Conservation (phyloP, 164 flowering plant genomes). For the Tetracentron sinense region DNA sequence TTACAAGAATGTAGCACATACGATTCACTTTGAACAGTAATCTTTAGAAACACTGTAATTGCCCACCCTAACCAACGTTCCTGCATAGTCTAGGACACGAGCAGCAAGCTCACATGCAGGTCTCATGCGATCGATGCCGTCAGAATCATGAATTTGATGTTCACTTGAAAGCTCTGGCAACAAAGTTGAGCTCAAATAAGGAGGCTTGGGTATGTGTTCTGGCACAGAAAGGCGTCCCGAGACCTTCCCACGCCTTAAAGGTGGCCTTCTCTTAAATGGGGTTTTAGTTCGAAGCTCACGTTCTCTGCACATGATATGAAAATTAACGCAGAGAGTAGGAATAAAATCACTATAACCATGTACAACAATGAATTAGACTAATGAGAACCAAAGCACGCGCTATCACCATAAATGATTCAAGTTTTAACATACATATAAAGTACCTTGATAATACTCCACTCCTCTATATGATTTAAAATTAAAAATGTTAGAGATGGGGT, state of each 20-base stretch:
- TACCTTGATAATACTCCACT: too few species aligned
- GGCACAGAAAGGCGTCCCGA: constrained; percentile 75
- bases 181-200: constrained; percentile 51
- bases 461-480: too few species aligned
- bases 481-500: too few species aligned
- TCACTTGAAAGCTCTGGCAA: constrained; percentile 71
- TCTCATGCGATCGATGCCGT: constrained; percentile 74
- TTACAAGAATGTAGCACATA: too few species aligned
- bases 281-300: constrained; percentile 43
- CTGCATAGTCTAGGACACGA: constrained; percentile 79
- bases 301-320: constrained; percentile 34
- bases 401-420: not conserved
- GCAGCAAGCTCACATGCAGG: constrained; percentile 95
- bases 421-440: not conserved
- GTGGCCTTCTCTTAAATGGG: constrained; percentile 43
- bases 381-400: not conserved
- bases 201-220: constrained; percentile 83
- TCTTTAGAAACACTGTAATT: not conserved
- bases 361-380: not conserved
- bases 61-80: constrained; percentile 83
- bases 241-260: constrained; percentile 76
- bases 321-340: not conserved
- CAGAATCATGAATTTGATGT: constrained; percentile 67
- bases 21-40: not conserved
- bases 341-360: not conserved